phyloP scores from a whole-genome alignment of 2,329 filamentous ascomycete genomes.

The Chrysoporthe austroafricana region DNA sequence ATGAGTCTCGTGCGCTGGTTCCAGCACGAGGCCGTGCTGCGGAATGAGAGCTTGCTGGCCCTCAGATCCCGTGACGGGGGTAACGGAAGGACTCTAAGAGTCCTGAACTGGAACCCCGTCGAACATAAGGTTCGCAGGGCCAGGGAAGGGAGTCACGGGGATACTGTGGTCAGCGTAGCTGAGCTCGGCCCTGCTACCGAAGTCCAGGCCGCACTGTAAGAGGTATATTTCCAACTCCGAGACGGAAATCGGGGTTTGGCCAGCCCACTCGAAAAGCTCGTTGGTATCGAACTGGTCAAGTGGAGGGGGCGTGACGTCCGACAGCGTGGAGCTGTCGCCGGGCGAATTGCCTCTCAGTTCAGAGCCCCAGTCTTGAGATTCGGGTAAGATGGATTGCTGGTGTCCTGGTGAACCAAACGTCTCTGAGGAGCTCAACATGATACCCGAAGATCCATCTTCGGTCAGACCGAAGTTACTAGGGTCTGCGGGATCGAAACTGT shows the following conservation, averaged over 20 bases:
- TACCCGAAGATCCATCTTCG: not conserved
- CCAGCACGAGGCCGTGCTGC: not conserved
- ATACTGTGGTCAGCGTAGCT: not conserved
- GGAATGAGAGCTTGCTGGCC: not conserved
- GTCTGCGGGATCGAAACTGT: not conserved
- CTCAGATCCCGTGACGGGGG: constrained; percentile 13
- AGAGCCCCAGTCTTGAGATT: not conserved
- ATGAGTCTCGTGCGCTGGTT: not conserved
- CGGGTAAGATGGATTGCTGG: not conserved
- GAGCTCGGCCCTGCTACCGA: not conserved
- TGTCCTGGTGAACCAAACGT: not conserved
- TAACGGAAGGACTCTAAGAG: constrained; percentile 16
- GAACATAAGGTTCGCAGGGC: constrained; percentile 14
- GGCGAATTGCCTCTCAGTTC: not conserved
- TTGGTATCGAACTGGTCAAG: not conserved
- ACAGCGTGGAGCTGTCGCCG: not conserved
- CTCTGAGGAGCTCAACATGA: not conserved
- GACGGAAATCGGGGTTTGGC: not conserved
- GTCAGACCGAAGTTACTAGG: not conserved
- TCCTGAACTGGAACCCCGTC: constrained; percentile 17
- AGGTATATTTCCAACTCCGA: not conserved
- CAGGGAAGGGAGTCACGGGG: constrained; percentile 15
- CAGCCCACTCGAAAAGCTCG: not conserved
- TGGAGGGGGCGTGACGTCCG: not conserved
- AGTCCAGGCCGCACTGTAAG: not conserved